Conservation (phyloP, 2,329 filamentous ascomycete species). For the Magnaporthales sp. region DNA sequence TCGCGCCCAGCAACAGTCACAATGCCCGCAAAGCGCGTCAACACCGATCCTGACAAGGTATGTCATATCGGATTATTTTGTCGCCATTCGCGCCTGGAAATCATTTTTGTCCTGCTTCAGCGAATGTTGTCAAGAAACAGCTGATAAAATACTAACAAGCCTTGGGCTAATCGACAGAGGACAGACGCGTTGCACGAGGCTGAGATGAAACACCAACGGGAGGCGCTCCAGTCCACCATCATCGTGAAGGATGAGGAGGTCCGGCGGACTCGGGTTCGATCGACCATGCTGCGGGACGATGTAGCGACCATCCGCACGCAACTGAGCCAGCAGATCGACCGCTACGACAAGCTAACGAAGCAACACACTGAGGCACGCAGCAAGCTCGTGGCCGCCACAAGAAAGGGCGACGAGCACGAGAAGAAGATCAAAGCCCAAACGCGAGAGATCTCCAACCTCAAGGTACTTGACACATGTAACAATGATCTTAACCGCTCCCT, state of each 20-base stretch:
- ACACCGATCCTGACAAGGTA: constrained; percentile 29
- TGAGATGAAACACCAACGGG: constrained; percentile 62
- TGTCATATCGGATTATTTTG: constrained; percentile 3
- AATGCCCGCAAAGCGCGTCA: constrained; percentile 14
- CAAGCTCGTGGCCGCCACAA: constrained; percentile 34
- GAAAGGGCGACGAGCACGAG: constrained; percentile 35
- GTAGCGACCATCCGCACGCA: constrained; percentile 57
- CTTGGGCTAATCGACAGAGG: constrained; percentile 24
- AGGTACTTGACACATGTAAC: constrained; percentile 24
- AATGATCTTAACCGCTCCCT: neutral
- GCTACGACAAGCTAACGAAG: constrained; percentile 38
- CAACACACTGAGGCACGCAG: constrained; percentile 29
- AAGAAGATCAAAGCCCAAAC: constrained; percentile 38
- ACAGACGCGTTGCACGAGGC: constrained; percentile 42
- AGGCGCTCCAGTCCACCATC: constrained; percentile 54
- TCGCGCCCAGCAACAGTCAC: neutral
- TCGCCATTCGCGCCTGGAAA: neutral
- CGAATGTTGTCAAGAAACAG: neutral
- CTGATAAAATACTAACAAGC: neutral
- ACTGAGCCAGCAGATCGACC: constrained; percentile 49
- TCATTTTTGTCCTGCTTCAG: neutral
- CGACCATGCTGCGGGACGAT: constrained; percentile 5
- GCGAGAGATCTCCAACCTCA: constrained; percentile 37
- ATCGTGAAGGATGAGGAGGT: constrained; percentile 68
- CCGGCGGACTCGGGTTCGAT: constrained; percentile 58